A percentile compares a stretch with the other conserved stretches of the same genome.
These are phyloP conservation scores for Neostapfia colusana DNA, from an alignment of 176 grass and related monocot genomes.

Conservation along the genomic window DNA sequence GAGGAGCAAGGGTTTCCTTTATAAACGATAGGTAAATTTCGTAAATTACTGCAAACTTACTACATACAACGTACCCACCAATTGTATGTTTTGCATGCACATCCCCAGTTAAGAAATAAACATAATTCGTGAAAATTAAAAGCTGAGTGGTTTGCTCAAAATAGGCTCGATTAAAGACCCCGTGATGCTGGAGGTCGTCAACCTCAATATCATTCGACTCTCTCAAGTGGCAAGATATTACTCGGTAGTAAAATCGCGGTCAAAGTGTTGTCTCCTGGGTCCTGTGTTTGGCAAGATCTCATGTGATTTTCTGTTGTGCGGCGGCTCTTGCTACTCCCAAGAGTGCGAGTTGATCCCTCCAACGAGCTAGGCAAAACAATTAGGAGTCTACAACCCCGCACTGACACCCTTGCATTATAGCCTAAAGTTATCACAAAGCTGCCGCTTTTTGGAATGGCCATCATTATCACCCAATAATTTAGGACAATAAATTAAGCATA, in stretches of 20 bases:
- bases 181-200: no score
- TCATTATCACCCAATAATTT: conserved; percentile 14
- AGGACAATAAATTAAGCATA: background rate
- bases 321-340: background rate
- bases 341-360: background rate
- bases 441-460: conserved; percentile 5
- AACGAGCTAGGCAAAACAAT: background rate
- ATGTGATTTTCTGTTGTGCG: conserved; percentile 14
- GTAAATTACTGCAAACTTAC: no score
- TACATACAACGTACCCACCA: no score
- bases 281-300: conserved; percentile 22
- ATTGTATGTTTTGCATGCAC: no score
- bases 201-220: no score
- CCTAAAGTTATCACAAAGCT: conserved; percentile 25
- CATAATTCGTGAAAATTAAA: no score
- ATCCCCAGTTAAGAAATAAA: no score
- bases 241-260: background rate
- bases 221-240: background rate
- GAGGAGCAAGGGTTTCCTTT: no score
- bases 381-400: background rate
- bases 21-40: no score
- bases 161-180: no score
- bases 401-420: background rate
- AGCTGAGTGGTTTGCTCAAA: no score
- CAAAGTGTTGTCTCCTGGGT: background rate